Evolutionary conservation across 208 protist species (phyloP).

Genomic region (Acanthamoeba royreba): DNA sequence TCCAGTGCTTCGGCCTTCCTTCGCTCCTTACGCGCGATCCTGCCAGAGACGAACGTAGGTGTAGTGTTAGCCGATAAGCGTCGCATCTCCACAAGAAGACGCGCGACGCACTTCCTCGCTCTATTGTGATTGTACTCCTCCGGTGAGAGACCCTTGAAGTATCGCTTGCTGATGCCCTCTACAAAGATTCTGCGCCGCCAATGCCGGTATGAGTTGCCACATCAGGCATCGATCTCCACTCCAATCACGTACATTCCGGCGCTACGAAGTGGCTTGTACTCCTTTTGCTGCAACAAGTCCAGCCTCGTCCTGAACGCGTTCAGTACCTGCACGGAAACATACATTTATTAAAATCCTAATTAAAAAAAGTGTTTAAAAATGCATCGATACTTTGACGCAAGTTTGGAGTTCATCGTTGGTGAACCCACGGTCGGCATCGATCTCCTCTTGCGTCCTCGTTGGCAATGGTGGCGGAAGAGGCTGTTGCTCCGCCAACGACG

Average conservation of each 20-base stretch:
- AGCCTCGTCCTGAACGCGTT: not conserved
- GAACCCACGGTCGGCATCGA: not conserved
- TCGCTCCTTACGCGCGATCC: not conserved
- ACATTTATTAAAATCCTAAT: not conserved
- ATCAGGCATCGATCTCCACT: not conserved
- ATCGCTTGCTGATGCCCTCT: constrained; percentile 29
- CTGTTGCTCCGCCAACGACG: not conserved
- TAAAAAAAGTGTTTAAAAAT: not conserved
- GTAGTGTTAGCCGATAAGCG: not conserved
- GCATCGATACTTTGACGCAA: not conserved
- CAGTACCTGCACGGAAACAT: not conserved
- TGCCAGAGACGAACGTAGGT: not conserved
- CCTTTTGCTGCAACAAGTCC: constrained; percentile 2
- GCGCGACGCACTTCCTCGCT: not conserved
- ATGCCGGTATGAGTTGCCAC: not conserved
- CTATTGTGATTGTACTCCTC: constrained; percentile 44
- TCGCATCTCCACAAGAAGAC: not conserved
- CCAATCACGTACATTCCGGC: not conserved
- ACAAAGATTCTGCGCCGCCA: not conserved
- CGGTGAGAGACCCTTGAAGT: constrained; percentile 25
- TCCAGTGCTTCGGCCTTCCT: not conserved
- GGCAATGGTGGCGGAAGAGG: too few species aligned
- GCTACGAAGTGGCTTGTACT: not conserved
- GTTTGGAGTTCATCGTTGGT: not conserved
- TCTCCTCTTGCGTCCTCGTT: too few species aligned